Evolutionary conservation across 805 yeast species (phyloP).

Genomic region (Kazachstania taianensis): DNA sequence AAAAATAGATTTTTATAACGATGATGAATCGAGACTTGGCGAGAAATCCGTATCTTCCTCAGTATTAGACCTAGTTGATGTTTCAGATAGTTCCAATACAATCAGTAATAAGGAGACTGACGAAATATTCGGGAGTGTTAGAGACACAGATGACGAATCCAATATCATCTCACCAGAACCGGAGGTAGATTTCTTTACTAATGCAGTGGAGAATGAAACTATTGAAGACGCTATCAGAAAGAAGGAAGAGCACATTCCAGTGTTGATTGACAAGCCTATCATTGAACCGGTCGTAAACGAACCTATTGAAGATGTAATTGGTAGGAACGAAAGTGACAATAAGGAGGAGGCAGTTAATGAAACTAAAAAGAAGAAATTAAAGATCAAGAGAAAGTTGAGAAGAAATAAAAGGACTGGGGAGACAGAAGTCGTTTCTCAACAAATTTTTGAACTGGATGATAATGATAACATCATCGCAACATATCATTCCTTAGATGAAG

Average conservation of each 20-base stretch:
- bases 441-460: conserved; percentile 14
- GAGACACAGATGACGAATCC: conserved; percentile 1
- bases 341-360: too few species aligned
- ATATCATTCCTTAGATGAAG: conserved; percentile 5
- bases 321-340: too few species aligned
- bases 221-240: conserved; percentile 1
- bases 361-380: conserved; percentile 20
- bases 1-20: not conserved
- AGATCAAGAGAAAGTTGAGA: conserved; percentile 32
- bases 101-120: not conserved
- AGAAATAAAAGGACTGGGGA: conserved; percentile 35
- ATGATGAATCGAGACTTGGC: too few species aligned
- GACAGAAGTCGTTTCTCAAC: conserved; percentile 29
- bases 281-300: not conserved
- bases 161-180: not conserved
- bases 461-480: conserved; percentile 6
- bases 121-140: not conserved
- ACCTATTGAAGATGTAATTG: too few species aligned
- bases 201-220: conserved; percentile 1
- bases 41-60: not conserved
- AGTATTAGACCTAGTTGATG: not conserved
- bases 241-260: not conserved
- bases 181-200: conserved; percentile 1
- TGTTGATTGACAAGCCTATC: not conserved
- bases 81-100: not conserved